Conservation (phyloP, 805 yeast genomes). For the Spathaspora gorwiae region DNA sequence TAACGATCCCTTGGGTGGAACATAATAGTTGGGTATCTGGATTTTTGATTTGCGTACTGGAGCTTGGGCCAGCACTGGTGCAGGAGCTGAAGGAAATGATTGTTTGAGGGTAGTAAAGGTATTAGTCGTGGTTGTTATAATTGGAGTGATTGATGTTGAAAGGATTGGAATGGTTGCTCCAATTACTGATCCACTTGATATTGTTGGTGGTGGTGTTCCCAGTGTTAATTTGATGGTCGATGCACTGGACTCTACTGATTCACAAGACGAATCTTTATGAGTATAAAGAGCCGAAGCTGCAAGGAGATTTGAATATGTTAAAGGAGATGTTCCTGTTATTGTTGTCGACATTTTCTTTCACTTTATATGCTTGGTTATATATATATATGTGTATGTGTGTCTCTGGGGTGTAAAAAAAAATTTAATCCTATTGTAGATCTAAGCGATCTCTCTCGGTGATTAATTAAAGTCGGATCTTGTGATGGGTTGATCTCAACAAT, state of each 20-base stretch:
- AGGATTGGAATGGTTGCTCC: neutral
- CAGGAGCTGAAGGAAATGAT: neutral
- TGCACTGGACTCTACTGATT: constrained; percentile 4
- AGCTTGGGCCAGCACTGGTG: neutral
- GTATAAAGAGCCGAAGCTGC: constrained; percentile 1
- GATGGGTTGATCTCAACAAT: too few relatives aligned
- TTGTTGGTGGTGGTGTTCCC: constrained; percentile 4
- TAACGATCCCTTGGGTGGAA: constrained; percentile 4
- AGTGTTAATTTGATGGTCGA: constrained; percentile 3
- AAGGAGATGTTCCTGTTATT: constrained; percentile 3
- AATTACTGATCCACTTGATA: too few relatives aligned
- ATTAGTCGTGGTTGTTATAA: neutral
- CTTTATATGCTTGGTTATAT: too few relatives aligned
- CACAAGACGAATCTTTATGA: constrained; percentile 1
- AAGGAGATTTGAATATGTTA: constrained; percentile 4
- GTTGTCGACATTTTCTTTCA: constrained; percentile 1
- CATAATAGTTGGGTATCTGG: constrained; percentile 7
- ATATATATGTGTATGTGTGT: too few relatives aligned
- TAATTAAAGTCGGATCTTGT: too few relatives aligned
- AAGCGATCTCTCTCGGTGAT: too few relatives aligned
- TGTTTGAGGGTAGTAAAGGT: neutral
- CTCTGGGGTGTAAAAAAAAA: too few relatives aligned
- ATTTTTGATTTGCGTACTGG: constrained; percentile 1
- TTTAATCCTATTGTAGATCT: too few relatives aligned
- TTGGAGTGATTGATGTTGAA: neutral